phyloP scores from a whole-genome alignment of 306 rosid genomes.

The Vachellia collinsii region DNA sequence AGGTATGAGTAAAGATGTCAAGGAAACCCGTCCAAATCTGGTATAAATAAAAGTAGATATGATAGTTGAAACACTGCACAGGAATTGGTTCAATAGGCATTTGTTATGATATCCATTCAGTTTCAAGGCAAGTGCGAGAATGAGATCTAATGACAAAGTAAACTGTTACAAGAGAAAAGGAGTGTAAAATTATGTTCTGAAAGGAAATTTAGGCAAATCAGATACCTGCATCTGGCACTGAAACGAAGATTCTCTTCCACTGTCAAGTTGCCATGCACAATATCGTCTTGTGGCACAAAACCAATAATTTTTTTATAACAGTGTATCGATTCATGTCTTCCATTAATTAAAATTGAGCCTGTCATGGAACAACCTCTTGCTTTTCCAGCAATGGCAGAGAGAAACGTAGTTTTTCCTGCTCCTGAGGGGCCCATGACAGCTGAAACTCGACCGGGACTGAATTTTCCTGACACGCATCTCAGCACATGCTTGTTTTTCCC shows the following conservation, averaged over 20 bases:
- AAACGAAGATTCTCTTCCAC: conserved; percentile 91
- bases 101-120: neutral
- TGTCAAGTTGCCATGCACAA: conserved; percentile 86
- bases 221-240: conserved; percentile 88
- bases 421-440: conserved; percentile 97
- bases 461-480: conserved; percentile 74
- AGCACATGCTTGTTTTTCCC: conserved; percentile 64
- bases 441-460: conserved; percentile 78
- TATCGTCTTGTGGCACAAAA: conserved; percentile 90
- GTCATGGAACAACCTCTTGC: conserved; percentile 62
- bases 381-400: conserved; percentile 79
- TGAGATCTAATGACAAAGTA: neutral
- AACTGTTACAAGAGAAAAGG: neutral
- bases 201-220: conserved; percentile 13
- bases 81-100: conserved; percentile 5
- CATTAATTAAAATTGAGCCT: conserved; percentile 73
- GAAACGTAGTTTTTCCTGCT: conserved; percentile 91
- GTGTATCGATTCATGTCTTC: conserved; percentile 66
- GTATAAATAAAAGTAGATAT: conserved; percentile 24
- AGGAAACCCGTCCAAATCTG: neutral
- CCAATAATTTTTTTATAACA: conserved; percentile 74
- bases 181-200: neutral
- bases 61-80: conserved; percentile 17
- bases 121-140: conserved; percentile 11
- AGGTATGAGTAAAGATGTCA: neutral